A percentile compares a stretch with the other conserved stretches of the same genome.
phyloP scores from a whole-genome alignment of 2,329 filamentous ascomycete species.

The Pyrenophora teres region DNA sequence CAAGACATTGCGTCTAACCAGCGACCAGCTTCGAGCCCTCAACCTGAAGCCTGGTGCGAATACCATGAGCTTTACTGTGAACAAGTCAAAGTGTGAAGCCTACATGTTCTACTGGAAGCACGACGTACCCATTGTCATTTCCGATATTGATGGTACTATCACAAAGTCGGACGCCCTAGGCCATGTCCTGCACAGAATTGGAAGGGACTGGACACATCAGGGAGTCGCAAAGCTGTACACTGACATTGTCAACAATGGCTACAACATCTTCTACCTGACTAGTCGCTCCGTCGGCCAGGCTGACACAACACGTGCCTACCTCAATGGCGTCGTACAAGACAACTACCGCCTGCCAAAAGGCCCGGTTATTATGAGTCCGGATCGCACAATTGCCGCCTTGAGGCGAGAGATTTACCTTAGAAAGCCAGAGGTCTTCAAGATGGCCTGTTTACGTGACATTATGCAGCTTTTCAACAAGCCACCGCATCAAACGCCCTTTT shows the following conservation, averaged over 20 bases:
- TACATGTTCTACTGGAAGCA: conserved; percentile 94
- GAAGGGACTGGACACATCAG: conserved; percentile 95
- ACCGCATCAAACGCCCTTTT: conserved; percentile 78
- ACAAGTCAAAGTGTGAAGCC: conserved; percentile 87
- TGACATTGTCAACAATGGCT: conserved; percentile 92
- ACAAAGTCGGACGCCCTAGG: conserved; percentile 95
- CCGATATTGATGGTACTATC: conserved; percentile 97
- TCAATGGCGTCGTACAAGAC: conserved; percentile 88
- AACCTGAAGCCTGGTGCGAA: conserved; percentile 85
- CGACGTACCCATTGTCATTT: conserved; percentile 92
- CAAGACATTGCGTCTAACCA: conserved; percentile 93
- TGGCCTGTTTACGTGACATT: conserved; percentile 96
- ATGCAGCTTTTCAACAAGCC: conserved; percentile 74
- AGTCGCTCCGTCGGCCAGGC: conserved; percentile 92
- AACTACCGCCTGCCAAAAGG: conserved; percentile 84
- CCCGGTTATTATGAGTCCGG: conserved; percentile 92
- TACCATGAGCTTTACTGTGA: conserved; percentile 94
- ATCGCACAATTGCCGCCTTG: conserved; percentile 91
- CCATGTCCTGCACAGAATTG: conserved; percentile 94
- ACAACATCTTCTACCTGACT: conserved; percentile 98
- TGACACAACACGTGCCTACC: conserved; percentile 85
- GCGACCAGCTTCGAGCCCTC: conserved; percentile 88
- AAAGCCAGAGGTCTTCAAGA: conserved; percentile 99
- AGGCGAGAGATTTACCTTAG: conserved; percentile 91
- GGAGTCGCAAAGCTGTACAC: conserved; percentile 97